phyloP scores from a whole-genome alignment of 805 yeast genomes.

The Starmerella stigmatis region DNA sequence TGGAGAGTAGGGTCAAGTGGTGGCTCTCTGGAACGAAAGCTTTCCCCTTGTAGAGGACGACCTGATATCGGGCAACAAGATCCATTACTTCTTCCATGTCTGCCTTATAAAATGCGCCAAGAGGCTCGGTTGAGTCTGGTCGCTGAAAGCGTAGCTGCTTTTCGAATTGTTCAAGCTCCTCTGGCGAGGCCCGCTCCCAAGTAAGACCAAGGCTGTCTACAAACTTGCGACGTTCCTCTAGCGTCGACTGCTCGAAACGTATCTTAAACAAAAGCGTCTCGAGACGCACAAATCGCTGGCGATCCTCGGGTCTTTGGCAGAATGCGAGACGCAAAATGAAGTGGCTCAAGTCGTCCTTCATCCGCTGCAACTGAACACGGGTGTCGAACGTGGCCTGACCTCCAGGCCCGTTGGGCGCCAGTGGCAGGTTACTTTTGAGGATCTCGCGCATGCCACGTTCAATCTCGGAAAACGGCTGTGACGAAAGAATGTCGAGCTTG shows the following conservation, averaged over 20 bases:
- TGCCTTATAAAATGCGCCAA: slow-evolving; percentile 46
- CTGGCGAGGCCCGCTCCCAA: slow-evolving; percentile 56
- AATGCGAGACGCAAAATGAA: slow-evolving; percentile 80
- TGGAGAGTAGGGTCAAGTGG: slow-evolving; percentile 59
- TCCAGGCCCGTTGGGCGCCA: slow-evolving; percentile 30
- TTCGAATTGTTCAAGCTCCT: slow-evolving; percentile 46
- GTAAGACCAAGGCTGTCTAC: slow-evolving; percentile 55
- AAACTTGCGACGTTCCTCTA: slow-evolving; percentile 59
- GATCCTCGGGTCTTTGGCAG: slow-evolving; percentile 68
- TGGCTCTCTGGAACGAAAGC: slow-evolving; percentile 79
- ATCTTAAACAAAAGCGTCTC: slow-evolving; percentile 67
- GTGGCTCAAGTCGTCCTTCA: slow-evolving; percentile 88
- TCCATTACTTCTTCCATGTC: slow-evolving; percentile 77
- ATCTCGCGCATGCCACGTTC: slow-evolving; percentile 57
- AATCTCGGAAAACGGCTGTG: slow-evolving; percentile 42
- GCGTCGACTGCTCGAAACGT: slow-evolving; percentile 54
- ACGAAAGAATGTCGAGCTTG: slow-evolving; percentile 65
- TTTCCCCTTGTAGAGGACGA: slow-evolving; percentile 53
- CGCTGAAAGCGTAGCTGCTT: slow-evolving; percentile 37
- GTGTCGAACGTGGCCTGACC: slow-evolving; percentile 1
- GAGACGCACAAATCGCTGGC: slow-evolving; percentile 65
- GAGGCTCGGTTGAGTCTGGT: slow-evolving; percentile 36
- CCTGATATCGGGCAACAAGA: slow-evolving; percentile 61
- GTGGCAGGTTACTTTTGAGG: slow-evolving; percentile 54
- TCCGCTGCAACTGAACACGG: slow-evolving; percentile 41